phyloP scores from a whole-genome alignment of 768 basidiomycete genomes.

The Tulasnella calospora region DNA sequence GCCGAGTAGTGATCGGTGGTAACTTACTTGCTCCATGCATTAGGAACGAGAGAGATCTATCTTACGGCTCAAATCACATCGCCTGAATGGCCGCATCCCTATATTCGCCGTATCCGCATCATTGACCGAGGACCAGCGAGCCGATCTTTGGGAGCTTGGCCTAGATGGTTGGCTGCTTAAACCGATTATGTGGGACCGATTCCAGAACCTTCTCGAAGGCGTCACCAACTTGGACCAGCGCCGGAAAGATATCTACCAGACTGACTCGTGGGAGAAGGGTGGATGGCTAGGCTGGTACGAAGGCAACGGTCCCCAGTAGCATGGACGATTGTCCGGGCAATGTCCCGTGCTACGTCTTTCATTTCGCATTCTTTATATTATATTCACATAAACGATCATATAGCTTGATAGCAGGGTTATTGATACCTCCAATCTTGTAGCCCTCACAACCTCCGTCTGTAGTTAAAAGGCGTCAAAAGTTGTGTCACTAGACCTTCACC shows the following conservation, averaged over 20 bases:
- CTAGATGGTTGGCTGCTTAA: slow-evolving; percentile 83
- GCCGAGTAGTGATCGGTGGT: slow-evolving; percentile 3
- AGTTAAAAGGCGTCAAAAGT: background rate
- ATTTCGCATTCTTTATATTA: background rate
- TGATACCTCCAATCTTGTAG: background rate
- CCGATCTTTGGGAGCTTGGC: slow-evolving; percentile 50
- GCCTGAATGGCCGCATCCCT: slow-evolving; percentile 61
- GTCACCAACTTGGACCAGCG: slow-evolving; percentile 53
- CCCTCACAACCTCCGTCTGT: background rate
- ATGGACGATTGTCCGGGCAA: background rate
- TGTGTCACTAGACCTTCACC: background rate
- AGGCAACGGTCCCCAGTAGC: slow-evolving; percentile 8
- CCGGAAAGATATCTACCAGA: slow-evolving; percentile 47
- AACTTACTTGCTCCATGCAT: slow-evolving; percentile 17
- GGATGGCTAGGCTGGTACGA: slow-evolving; percentile 48
- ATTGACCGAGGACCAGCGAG: slow-evolving; percentile 52
- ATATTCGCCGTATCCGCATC: slow-evolving; percentile 81
- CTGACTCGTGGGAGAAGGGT: slow-evolving; percentile 57
- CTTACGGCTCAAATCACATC: slow-evolving; percentile 38
- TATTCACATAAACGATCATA: background rate
- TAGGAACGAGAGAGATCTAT: slow-evolving; percentile 12
- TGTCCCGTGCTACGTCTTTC: background rate
- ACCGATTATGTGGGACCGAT: slow-evolving; percentile 71
- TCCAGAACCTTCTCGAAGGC: slow-evolving; percentile 55
- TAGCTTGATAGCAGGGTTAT: background rate